Evolutionary conservation across 768 basidiomycete genomes (phyloP).

Genomic region (Pleurotus giganteus): DNA sequence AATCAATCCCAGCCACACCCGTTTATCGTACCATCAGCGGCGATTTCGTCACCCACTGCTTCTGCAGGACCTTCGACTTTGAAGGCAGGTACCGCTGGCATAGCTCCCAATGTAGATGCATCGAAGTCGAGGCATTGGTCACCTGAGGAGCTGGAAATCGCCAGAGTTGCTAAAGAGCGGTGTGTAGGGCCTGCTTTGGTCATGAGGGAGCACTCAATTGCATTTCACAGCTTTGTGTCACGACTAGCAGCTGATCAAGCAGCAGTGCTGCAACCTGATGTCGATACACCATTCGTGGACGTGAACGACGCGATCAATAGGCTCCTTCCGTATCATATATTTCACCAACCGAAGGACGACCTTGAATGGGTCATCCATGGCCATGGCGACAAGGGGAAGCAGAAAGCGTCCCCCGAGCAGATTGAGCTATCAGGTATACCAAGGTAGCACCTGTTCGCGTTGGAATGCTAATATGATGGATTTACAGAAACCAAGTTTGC

Average conservation of each 20-base stretch:
- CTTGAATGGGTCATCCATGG: constrained; percentile 28
- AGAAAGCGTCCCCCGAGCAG: constrained; percentile 43
- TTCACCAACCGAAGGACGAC: constrained; percentile 73
- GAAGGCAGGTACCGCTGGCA: constrained; percentile 15
- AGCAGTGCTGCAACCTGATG: constrained; percentile 59
- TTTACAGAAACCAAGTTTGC: constrained; percentile 67
- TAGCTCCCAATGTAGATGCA: not conserved
- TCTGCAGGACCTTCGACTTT: constrained; percentile 28
- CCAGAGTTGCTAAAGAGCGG: constrained; percentile 48
- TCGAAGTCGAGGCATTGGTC: constrained; percentile 36
- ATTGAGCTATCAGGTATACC: constrained; percentile 1
- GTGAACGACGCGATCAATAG: constrained; percentile 63
- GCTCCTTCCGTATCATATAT: constrained; percentile 78
- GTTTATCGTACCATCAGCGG: constrained; percentile 22
- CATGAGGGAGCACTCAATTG: not conserved
- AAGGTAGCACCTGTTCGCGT: constrained; percentile 34
- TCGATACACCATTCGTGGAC: constrained; percentile 67
- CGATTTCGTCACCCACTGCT: constrained; percentile 16
- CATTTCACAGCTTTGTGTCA: constrained; percentile 44
- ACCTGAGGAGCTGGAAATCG: constrained; percentile 50
- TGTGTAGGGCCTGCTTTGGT: constrained; percentile 20
- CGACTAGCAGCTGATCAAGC: constrained; percentile 64
- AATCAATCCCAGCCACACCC: constrained; percentile 16
- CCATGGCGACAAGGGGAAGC: constrained; percentile 52
- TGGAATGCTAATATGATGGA: constrained; percentile 6